These are phyloP conservation scores for Cocos nucifera DNA, from an alignment of 176 grass and related monocot species.

Conservation along the genomic window DNA sequence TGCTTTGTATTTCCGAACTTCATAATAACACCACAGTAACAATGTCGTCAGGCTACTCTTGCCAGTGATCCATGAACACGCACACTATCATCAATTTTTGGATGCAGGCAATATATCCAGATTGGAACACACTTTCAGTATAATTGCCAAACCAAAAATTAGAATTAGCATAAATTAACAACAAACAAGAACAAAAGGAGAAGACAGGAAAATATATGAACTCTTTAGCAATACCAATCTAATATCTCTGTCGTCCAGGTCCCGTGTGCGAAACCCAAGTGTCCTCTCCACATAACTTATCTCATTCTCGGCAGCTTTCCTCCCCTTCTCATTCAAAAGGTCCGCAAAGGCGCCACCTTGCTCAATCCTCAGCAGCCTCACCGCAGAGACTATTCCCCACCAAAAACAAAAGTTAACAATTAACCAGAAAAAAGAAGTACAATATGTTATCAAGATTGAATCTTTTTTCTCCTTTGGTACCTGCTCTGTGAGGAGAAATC, in stretches of 20 bases:
- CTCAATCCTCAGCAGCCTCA: conserved; percentile 82
- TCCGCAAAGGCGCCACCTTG: conserved; percentile 76
- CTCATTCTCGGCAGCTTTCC: conserved; percentile 43
- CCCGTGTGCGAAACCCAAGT: conserved; percentile 53
- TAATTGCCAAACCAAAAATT: too few species aligned
- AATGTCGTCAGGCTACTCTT: too few species aligned
- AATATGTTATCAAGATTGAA: too few species aligned
- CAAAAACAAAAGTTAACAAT: not conserved
- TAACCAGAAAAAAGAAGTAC: not conserved
- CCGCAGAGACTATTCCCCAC: conserved; percentile 48
- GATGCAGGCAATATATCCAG: too few species aligned
- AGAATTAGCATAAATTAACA: too few species aligned
- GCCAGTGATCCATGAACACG: too few species aligned
- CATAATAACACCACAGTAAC: too few species aligned
- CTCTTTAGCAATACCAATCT: conserved; percentile 47
- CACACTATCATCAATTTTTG: too few species aligned
- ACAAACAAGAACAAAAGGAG: too few species aligned
- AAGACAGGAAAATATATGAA: too few species aligned
- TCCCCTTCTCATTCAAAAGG: conserved; percentile 72
- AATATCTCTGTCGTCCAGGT: conserved; percentile 83
- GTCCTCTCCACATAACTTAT: conserved; percentile 92
- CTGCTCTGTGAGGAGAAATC: conserved; percentile 47
- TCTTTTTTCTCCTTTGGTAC: conserved; percentile 14
- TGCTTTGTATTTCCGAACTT: too few species aligned
- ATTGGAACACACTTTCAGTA: too few species aligned